Conservation (phyloP, 371 early-diverging fungal species). For the Gilbertella persicaria region DNA sequence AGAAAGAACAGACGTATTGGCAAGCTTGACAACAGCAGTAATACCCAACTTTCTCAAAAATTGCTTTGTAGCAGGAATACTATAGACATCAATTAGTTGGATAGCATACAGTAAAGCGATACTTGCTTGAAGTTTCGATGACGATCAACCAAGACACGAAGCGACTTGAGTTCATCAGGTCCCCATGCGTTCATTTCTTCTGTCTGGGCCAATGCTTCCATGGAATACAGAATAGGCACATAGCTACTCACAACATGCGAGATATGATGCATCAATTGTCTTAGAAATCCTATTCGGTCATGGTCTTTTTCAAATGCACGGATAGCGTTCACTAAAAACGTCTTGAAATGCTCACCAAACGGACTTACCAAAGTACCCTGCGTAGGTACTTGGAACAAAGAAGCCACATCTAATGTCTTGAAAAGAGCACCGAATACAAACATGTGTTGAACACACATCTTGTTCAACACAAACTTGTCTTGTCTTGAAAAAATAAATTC, state of each 20-base stretch:
- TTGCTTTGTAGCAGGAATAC: slow-evolving; percentile 31
- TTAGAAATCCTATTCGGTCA: slow-evolving; percentile 32
- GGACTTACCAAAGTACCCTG: slow-evolving; percentile 49
- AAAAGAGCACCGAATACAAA: slow-evolving; percentile 47
- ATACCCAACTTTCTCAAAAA: slow-evolving; percentile 43
- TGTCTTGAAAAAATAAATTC: slow-evolving; percentile 42
- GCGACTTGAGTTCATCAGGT: slow-evolving; percentile 46
- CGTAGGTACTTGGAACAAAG: slow-evolving; percentile 39
- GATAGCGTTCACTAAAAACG: slow-evolving; percentile 25
- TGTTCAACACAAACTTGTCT: slow-evolving; percentile 23
- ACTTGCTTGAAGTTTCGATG: slow-evolving; percentile 49
- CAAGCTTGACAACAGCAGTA: slow-evolving; percentile 22
- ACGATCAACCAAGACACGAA: slow-evolving; percentile 43
- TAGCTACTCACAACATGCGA: slow-evolving; percentile 40
- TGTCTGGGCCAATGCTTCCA: slow-evolving; percentile 40
- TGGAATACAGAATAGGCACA: slow-evolving; percentile 40
- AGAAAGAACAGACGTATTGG: slow-evolving; percentile 25
- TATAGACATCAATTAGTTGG: background rate
- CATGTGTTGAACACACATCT: slow-evolving; percentile 30
- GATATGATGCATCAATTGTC: slow-evolving; percentile 43
- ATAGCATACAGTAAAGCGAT: background rate
- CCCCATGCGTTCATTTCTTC: slow-evolving; percentile 34
- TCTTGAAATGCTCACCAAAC: slow-evolving; percentile 42
- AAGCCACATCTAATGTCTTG: slow-evolving; percentile 34
- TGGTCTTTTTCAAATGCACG: slow-evolving; percentile 24